Percentiles rank a stretch among this genome's conserved stretches.
Conservation (phyloP, 257 asterid species). For the Fraxinus quadrangulata region DNA sequence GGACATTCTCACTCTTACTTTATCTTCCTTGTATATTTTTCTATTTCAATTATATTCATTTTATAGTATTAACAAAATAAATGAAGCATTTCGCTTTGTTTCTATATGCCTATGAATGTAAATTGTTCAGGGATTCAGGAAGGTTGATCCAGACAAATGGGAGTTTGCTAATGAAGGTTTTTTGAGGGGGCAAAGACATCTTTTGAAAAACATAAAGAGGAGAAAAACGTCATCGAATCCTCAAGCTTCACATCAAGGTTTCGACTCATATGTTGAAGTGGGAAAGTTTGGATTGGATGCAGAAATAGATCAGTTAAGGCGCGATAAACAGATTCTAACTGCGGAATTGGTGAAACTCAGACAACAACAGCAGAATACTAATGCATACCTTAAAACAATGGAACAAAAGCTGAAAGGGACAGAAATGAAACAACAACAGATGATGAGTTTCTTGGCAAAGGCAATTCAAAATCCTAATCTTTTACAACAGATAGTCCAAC, state of each 20-base stretch:
- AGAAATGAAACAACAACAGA: conserved; percentile 46
- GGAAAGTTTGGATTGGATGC: conserved; percentile 39
- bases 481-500: conserved; percentile 36
- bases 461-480: conserved; percentile 40
- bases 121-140: conserved; percentile 54
- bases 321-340: conserved; percentile 41
- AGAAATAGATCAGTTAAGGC: conserved; percentile 40
- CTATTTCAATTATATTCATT: too few species aligned
- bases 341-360: conserved; percentile 43
- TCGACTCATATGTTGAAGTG: conserved; percentile 40
- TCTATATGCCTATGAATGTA: conserved; percentile 14
- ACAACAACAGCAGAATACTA: conserved; percentile 45
- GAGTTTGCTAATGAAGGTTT: conserved; percentile 61
- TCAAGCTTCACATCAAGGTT: conserved; percentile 26
- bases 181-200: conserved; percentile 45
- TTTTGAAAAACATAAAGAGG: conserved; percentile 39
- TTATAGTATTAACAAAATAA: background rate
- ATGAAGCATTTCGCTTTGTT: background rate
- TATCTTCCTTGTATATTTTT: too few species aligned
- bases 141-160: conserved; percentile 54
- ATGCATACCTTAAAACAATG: conserved; percentile 32
- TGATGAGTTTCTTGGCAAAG: conserved; percentile 45
- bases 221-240: conserved; percentile 34
- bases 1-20: too few species aligned
- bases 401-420: conserved; percentile 41